Percentiles rank a stretch among this genome's conserved stretches.
Evolutionary conservation across 1,284 basidiomycete species (phyloP).

Genomic region (Grifola frondosa): DNA sequence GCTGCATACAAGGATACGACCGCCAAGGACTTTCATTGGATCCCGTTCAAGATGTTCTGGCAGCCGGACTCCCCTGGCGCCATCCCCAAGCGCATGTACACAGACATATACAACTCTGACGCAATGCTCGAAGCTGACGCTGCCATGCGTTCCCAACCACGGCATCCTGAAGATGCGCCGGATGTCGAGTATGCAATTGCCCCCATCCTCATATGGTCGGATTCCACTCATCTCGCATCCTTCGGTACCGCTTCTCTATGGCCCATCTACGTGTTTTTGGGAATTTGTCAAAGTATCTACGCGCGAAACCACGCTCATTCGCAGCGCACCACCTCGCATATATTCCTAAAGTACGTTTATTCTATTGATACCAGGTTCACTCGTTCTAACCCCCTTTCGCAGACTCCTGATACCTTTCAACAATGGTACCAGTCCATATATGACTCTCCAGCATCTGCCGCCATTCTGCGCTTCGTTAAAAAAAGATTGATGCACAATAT

Average conservation of each 20-base stretch:
- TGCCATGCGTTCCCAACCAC: slow-evolving; percentile 6
- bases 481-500: slow-evolving; percentile 28
- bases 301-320: slow-evolving; percentile 13
- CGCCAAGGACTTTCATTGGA: neutral
- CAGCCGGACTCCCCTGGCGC: neutral
- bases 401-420: neutral
- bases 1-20: neutral
- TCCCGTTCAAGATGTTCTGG: slow-evolving; percentile 1
- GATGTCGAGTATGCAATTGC: slow-evolving; percentile 14
- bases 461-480: slow-evolving; percentile 17
- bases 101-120: slow-evolving; percentile 17
- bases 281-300: slow-evolving; percentile 26
- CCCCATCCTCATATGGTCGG: slow-evolving; percentile 19
- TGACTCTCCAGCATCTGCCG: neutral
- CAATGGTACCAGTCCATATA: neutral
- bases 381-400: no score
- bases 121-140: slow-evolving; percentile 14
- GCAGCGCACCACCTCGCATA: slow-evolving; percentile 30
- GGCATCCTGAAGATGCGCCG: slow-evolving; percentile 1
- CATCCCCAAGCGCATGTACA: slow-evolving; percentile 8
- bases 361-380: neutral
- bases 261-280: slow-evolving; percentile 15
- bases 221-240: slow-evolving; percentile 18
- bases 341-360: slow-evolving; percentile 26
- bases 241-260: slow-evolving; percentile 17